Conservation (phyloP, 768 basidiomycete genomes). For the Suillus tomentosus region DNA sequence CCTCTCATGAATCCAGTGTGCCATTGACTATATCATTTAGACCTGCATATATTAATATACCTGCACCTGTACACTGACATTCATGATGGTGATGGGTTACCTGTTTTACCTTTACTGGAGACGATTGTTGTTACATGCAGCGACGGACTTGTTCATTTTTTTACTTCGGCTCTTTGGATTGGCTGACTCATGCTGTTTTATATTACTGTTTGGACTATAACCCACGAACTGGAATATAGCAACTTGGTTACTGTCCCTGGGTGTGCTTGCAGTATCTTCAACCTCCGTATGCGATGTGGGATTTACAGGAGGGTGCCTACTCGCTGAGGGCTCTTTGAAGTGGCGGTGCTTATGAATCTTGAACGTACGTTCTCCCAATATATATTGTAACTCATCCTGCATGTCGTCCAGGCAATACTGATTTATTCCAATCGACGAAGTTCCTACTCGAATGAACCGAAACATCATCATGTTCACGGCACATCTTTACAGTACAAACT, state of each 20-base stretch:
- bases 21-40: background rate
- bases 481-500: too few species aligned
- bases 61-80: background rate
- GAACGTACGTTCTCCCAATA: background rate
- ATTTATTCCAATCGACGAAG: too few species aligned
- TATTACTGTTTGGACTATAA: background rate
- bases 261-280: background rate
- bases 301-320: background rate
- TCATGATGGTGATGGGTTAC: constrained; percentile 2
- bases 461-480: too few species aligned
- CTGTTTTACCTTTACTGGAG: background rate
- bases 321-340: too few species aligned
- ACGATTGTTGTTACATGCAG: constrained; percentile 1
- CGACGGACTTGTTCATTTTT: constrained; percentile 5
- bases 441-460: too few species aligned
- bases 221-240: background rate
- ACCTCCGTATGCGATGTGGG: background rate
- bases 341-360: background rate
- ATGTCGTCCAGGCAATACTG: too few species aligned
- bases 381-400: too few species aligned
- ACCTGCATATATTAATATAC: constrained; percentile 5
- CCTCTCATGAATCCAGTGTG: constrained; percentile 35
- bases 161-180: background rate
- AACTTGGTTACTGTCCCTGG: background rate
- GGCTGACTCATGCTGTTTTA: background rate